phyloP scores from a whole-genome alignment of 305 asterid genomes.

The Plantago coronopus region DNA sequence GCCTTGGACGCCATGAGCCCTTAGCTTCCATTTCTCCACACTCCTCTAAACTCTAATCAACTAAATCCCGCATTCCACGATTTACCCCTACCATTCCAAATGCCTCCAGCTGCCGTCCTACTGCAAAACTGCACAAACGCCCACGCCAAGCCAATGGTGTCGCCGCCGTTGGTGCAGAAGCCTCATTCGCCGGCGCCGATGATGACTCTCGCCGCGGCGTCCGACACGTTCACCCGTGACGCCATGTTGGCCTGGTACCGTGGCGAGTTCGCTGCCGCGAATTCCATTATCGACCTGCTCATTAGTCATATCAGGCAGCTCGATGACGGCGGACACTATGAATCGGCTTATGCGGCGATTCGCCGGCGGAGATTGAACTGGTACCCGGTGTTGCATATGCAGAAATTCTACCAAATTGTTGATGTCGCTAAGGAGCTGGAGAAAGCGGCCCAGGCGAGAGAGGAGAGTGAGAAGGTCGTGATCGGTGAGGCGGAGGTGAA shows the following conservation, averaged over 20 bases:
- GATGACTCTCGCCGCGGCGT: no score
- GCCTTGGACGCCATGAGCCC: no score
- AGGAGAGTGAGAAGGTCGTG: conserved; percentile 13
- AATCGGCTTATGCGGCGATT: conserved; percentile 51
- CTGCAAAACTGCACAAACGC: no score
- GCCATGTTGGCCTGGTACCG: conserved; percentile 65
- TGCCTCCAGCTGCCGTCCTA: no score
- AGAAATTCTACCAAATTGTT: conserved; percentile 53
- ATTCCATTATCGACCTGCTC: conserved; percentile 70
- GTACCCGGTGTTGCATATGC: conserved; percentile 80
- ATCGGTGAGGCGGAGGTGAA: no score
- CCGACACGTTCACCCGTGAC: conserved; percentile 55
- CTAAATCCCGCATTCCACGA: background rate
- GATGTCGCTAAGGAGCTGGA: conserved; percentile 59
- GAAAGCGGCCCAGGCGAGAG: conserved; percentile 37
- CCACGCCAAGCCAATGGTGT: conserved; percentile 11
- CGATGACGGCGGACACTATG: conserved; percentile 44
- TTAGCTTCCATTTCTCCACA: background rate
- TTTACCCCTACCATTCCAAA: background rate
- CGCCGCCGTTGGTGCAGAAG: conserved; percentile 26
- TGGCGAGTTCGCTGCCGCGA: conserved; percentile 79
- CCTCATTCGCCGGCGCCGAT: background rate
- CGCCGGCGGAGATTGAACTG: conserved; percentile 61
- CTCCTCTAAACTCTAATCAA: background rate
- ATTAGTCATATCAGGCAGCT: conserved; percentile 46